Evolutionary conservation across 2,329 filamentous ascomycete species (phyloP).

Genomic region (Xylariaceae sp.): DNA sequence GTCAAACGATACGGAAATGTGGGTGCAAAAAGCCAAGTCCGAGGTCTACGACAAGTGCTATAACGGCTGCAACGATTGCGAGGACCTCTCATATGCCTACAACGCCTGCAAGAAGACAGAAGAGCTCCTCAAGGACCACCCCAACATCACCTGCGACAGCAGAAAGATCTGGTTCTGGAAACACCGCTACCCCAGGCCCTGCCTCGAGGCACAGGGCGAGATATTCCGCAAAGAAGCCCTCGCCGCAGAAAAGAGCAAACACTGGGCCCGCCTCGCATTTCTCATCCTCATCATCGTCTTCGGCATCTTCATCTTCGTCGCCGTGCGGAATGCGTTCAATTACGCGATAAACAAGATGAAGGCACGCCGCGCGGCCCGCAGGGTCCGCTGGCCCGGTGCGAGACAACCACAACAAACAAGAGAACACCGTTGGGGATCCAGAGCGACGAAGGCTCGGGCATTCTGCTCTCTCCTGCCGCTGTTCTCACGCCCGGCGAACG

Average conservation of each 20-base stretch:
- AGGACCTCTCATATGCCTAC: slow-evolving; percentile 1
- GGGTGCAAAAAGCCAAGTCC: not conserved
- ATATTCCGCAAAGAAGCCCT: not conserved
- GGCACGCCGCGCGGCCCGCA: not conserved
- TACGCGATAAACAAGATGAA: not conserved
- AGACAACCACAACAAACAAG: too few relatives aligned
- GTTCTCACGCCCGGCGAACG: not conserved
- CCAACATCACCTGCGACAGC: slow-evolving; percentile 5
- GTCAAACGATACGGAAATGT: not conserved
- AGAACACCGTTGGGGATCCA: too few relatives aligned
- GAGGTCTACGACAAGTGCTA: slow-evolving; percentile 13
- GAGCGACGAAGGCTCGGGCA: too few relatives aligned
- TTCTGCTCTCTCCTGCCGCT: not conserved
- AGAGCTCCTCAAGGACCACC: not conserved
- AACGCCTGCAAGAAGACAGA: slow-evolving; percentile 7
- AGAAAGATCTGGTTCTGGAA: slow-evolving; percentile 12
- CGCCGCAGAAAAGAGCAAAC: not conserved
- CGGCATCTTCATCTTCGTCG: not conserved
- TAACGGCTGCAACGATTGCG: slow-evolving; percentile 7
- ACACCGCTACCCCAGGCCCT: slow-evolving; percentile 10
- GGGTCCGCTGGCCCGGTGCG: too few relatives aligned
- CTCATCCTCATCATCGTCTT: not conserved
- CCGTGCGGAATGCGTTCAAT: too few relatives aligned
- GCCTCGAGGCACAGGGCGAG: slow-evolving; percentile 4
- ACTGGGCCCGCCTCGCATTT: not conserved